These are phyloP conservation scores for Monosporascus sp. DNA, from an alignment of 2,329 filamentous ascomycete species.

Conservation along the genomic window DNA sequence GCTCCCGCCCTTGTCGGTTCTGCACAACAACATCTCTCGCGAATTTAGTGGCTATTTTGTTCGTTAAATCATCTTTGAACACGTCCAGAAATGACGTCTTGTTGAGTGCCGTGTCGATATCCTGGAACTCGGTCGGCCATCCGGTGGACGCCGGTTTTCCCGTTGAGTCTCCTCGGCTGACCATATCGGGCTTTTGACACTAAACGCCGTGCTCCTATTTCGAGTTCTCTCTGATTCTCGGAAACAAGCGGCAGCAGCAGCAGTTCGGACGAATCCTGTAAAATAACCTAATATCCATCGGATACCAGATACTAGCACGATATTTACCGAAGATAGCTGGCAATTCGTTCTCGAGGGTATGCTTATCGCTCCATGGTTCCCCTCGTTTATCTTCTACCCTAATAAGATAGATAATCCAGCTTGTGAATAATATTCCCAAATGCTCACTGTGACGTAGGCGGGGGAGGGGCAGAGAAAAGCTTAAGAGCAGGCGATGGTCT, in stretches of 20 bases:
- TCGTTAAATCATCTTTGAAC: conserved; percentile 9
- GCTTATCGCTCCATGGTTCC: too few relatives aligned
- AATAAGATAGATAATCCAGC: too few relatives aligned
- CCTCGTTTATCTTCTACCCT: too few relatives aligned
- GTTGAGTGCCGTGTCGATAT: conserved; percentile 15
- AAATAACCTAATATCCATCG: too few relatives aligned
- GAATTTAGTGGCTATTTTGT: conserved; percentile 13
- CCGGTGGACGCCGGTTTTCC: conserved; percentile 1
- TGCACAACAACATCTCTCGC: conserved; percentile 6
- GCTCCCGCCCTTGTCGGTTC: background rate
- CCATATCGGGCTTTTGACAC: background rate
- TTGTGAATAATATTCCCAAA: background rate
- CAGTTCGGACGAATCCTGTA: too few relatives aligned
- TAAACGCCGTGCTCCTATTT: background rate
- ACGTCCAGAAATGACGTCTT: conserved; percentile 13
- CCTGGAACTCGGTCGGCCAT: conserved; percentile 8
- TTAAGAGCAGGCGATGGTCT: too few relatives aligned
- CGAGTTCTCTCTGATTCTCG: background rate
- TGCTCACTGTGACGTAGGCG: background rate
- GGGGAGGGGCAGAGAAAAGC: background rate
- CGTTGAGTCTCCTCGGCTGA: background rate
- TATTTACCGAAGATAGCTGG: too few relatives aligned
- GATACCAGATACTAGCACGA: too few relatives aligned
- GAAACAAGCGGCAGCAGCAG: too few relatives aligned
- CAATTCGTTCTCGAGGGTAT: too few relatives aligned